Conservation (phyloP, 495 filamentous ascomycete genomes). For the Aspergillus mulundensis region DNA sequence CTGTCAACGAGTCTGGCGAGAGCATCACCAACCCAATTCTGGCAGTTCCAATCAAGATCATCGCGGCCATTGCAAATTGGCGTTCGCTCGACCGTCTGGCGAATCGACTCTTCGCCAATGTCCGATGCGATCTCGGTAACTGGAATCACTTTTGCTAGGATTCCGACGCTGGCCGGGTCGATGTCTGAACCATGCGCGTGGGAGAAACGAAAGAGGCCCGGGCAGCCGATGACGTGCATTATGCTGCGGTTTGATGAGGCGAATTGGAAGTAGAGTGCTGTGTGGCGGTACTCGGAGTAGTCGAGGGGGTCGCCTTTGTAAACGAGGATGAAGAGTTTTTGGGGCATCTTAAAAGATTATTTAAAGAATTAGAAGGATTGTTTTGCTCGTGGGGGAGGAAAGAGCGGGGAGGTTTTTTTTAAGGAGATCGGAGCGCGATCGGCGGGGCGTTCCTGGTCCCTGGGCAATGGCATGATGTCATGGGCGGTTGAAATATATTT, state of each 20-base stretch:
- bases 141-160: conserved; percentile 42
- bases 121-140: conserved; percentile 18
- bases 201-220: conserved; percentile 26
- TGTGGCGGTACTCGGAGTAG: conserved; percentile 31
- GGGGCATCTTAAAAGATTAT: conserved; percentile 10
- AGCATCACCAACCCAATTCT: conserved; percentile 34
- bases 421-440: background rate
- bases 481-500: background rate
- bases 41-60: conserved; percentile 33
- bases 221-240: conserved; percentile 26
- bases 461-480: background rate
- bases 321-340: conserved; percentile 24
- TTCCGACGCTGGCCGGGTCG: conserved; percentile 46
- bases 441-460: background rate
- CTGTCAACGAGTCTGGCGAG: conserved; percentile 21
- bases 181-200: conserved; percentile 28
- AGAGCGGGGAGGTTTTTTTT: background rate
- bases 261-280: conserved; percentile 27
- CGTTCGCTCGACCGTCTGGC: conserved; percentile 18
- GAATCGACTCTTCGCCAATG: conserved; percentile 19
- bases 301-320: conserved; percentile 30
- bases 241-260: conserved; percentile 12
- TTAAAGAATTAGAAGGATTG: background rate
- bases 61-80: conserved; percentile 22
- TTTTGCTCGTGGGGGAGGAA: background rate